These are phyloP conservation scores for Trypanosoma melophagium DNA, from an alignment of 208 protist species.

Conservation along the genomic window DNA sequence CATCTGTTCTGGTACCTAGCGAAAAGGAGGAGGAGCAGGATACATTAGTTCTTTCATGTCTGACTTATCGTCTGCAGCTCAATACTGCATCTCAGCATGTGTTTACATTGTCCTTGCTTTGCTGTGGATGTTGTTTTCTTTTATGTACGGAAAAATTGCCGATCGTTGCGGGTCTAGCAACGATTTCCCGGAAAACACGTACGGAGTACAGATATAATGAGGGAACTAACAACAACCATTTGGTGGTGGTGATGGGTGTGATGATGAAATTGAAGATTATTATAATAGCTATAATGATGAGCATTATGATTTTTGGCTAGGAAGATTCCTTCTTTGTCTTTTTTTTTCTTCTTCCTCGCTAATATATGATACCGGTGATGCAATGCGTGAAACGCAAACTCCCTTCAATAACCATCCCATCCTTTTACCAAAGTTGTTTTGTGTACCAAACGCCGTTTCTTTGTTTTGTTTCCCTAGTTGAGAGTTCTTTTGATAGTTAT, in stretches of 20 bases:
- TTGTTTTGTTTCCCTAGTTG: too few species aligned
- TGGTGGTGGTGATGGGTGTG: neutral
- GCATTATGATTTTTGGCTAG: too few species aligned
- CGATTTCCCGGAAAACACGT: constrained; percentile 24
- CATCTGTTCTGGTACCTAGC: neutral
- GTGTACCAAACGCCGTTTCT: too few species aligned
- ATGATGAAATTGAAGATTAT: neutral
- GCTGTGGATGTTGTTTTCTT: constrained; percentile 51
- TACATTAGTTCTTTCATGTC: neutral
- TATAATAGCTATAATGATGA: too few species aligned
- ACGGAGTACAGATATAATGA: constrained; percentile 21
- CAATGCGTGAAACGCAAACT: too few species aligned
- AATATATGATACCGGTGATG: too few species aligned
- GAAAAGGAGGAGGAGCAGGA: neutral
- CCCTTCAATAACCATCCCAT: too few species aligned
- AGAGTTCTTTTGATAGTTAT: too few species aligned
- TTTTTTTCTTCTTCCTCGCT: too few species aligned
- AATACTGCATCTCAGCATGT: constrained; percentile 48
- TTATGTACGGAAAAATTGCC: constrained; percentile 45
- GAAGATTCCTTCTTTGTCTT: too few species aligned
- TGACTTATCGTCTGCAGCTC: constrained; percentile 28
- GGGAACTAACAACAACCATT: too few species aligned
- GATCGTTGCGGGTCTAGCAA: constrained; percentile 34
- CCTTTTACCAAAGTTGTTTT: too few species aligned
- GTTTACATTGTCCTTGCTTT: constrained; percentile 42